Evolutionary conservation across 2,329 filamentous ascomycete species (phyloP), one percentile per base, ranked within the genome.

Genomic region (Sphaceloma murrayae): DNA sequence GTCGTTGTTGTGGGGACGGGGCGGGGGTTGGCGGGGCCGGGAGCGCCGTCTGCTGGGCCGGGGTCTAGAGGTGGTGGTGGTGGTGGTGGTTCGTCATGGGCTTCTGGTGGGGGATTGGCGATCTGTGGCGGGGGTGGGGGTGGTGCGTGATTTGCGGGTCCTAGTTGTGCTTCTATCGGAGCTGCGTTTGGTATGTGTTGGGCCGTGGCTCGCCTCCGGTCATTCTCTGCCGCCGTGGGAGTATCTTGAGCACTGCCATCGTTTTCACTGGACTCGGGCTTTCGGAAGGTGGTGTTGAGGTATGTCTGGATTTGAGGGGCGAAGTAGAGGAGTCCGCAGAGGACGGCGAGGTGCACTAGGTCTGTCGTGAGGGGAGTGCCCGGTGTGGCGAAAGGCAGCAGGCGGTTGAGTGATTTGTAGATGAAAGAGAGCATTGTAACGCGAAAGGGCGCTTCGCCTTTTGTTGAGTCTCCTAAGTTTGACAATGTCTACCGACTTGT

Each of bases 301-400:
- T 54, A 53, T 42, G 60, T 58, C 48, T 69, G 63, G 26, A 70
- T 62, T 49, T 65, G 63, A 13, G 68, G 68, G 1, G 64, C 67
- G 49, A 59, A 68, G 54, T 70, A 72, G 11, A 72, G 57, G 2
- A 67, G 58, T 17, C 59, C 57, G 50, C 65, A 67, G 3, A 72
- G 59, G 3, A 63, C 55, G 16, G 56, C 57, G 3, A 68, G 64
- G 52, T 71, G 68, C 1, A 68, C 48, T 8, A 71, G 54, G 47
- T 72, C 68, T 53, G 70, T 67, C 0, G 61, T 26, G 4, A 72
- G 52, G 4, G 68, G 68, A 19, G 67, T 70, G 3, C 61, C 59
- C 1, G 64, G 62, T 13, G 64, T 64, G 29, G 68, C 68, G 53
- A 72, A 72, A 0, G 68, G 68, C 2, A 72, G 56, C 9, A 71